A percentile compares a stretch with the other conserved stretches of the same genome.
phyloP scores from a whole-genome alignment of 495 filamentous ascomycete genomes.

The Tuber calosporum region DNA sequence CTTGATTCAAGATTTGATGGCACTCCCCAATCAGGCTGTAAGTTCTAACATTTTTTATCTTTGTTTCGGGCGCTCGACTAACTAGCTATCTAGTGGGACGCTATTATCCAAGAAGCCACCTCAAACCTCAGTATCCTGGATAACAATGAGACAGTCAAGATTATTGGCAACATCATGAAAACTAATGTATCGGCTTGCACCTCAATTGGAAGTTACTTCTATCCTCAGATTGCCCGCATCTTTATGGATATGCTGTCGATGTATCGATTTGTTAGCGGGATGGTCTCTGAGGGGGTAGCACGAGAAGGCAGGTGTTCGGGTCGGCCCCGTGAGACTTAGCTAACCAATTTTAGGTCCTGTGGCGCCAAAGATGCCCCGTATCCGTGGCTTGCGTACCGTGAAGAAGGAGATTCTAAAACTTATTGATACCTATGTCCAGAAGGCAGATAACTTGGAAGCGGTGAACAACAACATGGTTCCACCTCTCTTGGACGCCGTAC shows the following conservation, averaged over 20 bases:
- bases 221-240: constrained; percentile 95
- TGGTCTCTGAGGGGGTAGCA: constrained; percentile 86
- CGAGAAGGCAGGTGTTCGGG: constrained; percentile 60
- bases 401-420: constrained; percentile 99
- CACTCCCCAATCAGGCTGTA: constrained; percentile 74
- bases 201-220: constrained; percentile 94
- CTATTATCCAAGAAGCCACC: constrained; percentile 79
- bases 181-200: constrained; percentile 96
- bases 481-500: constrained; percentile 87
- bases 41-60: constrained; percentile 19
- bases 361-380: constrained; percentile 95
- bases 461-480: constrained; percentile 88
- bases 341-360: constrained; percentile 58
- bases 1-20: constrained; percentile 86
- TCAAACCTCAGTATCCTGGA: constrained; percentile 74
- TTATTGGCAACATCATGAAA: constrained; percentile 99
- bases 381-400: constrained; percentile 89
- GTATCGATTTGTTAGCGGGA: constrained; percentile 90
- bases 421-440: constrained; percentile 94
- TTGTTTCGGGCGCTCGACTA: background rate
- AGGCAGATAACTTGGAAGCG: constrained; percentile 91
- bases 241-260: constrained; percentile 98
- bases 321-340: constrained; percentile 1
- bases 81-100: constrained; percentile 60
- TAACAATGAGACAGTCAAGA: constrained; percentile 88